Conservation (phyloP, 495 filamentous ascomycete species). For the Lepidopterella palustris region DNA sequence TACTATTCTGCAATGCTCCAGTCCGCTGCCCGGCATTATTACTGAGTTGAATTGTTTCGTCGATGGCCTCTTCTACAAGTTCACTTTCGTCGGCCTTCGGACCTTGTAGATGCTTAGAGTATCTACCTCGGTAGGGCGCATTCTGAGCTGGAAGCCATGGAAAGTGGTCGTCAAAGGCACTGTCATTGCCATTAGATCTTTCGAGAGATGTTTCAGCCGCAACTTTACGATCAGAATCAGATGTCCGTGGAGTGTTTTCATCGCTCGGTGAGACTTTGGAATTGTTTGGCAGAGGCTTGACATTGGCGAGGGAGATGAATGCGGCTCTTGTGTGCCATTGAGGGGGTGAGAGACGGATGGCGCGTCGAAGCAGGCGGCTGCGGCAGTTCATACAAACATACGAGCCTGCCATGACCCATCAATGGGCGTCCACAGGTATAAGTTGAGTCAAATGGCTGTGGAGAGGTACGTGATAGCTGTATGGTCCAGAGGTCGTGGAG, state of each 20-base stretch:
- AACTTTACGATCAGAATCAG: no score
- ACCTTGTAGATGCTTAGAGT: not conserved
- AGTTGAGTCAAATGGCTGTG: not conserved
- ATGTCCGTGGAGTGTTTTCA: constrained; percentile 7
- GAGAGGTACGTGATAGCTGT: not conserved
- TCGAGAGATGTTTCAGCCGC: not conserved
- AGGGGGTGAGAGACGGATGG: not conserved
- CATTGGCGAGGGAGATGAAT: constrained; percentile 16
- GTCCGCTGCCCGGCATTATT: no score
- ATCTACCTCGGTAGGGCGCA: not conserved
- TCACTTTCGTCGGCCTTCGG: not conserved
- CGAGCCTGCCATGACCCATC: constrained; percentile 18
- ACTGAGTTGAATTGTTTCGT: not conserved
- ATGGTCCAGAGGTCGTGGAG: not conserved
- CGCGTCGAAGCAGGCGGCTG: constrained; percentile 13
- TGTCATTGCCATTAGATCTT: not conserved
- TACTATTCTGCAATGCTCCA: no score
- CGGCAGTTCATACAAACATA: constrained; percentile 28
- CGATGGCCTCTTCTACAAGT: not conserved
- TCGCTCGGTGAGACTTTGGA: constrained; percentile 29
- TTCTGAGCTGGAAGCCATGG: not conserved
- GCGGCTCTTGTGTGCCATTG: constrained; percentile 23
- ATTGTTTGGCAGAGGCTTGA: constrained; percentile 18
- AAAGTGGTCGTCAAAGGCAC: not conserved
- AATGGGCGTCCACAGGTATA: not conserved